Base-by-base conservation (phyloP, 495 filamentous ascomycete species). In the Aspergillus cristatus region DNA sequence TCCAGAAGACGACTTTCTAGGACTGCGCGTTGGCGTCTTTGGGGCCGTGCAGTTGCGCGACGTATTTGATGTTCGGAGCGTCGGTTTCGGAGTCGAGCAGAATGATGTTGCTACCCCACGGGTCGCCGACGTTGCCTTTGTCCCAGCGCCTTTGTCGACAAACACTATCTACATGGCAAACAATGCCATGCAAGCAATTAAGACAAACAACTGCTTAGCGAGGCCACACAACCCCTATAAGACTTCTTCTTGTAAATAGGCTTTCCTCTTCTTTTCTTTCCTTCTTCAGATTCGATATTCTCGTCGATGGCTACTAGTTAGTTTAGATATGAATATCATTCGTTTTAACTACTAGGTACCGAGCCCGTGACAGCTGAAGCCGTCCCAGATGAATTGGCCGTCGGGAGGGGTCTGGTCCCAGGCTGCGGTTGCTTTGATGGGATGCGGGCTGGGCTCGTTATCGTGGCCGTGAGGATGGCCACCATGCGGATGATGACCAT, bases 31-130 rank as follows among this genome's bases (percentile, higher is more conserved):
- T 20, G 29, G 35, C 44, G 5, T 40, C 45, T 33, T 58, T 55
- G 25, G 50, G 43, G 28, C 69, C 68, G 20, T 34, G 48, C 49
- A 75, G 66, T 24, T 60, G 58, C 24, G 55, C 60, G 15, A 71
- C 69, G 55, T 72, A 76, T 17, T 71, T 59, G 50, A 70, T 64
- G 1, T 41, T 34, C 12, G 57, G 43, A 3, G 63, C 62, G 10
- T 56, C 41, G n/a, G 40, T 37, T 0, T 57, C 50, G 25, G 41
- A 45, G 20, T n/a, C n/a, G 20, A 24, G 20, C 20, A 51, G 43
- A 38, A 71, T 66, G 30, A 76, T 68, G 47, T 76, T 76, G 56
- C 64, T 65, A 3, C 71, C 71, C 54, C 71, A 72, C 6, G 73
- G 70, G n/a, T 29, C 47, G 14, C 73, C 73, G 25, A 66, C 50